Evolutionary conservation across 345 rosid genomes (phyloP).

Genomic region (Eucalyptus cladocalyx): DNA sequence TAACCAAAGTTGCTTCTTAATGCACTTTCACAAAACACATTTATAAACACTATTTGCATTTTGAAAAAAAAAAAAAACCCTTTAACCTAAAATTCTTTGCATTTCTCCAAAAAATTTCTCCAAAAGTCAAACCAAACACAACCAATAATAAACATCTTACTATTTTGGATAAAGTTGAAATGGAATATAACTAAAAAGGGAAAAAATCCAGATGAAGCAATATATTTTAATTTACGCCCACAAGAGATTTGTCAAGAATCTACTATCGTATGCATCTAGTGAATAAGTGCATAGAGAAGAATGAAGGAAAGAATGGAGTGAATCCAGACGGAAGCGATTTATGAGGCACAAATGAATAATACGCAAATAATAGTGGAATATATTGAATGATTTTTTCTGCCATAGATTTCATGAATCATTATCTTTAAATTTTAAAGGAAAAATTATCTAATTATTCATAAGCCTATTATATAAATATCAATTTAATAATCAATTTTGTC

Average conservation of each 20-base stretch:
- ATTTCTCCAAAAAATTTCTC: not conserved
- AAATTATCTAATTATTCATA: not conserved
- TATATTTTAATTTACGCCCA: not conserved
- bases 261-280: not conserved
- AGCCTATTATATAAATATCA: not conserved
- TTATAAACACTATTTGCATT: not conserved
- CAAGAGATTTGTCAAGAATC: not conserved
- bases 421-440: not conserved
- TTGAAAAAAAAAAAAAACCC: not conserved
- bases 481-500: not conserved
- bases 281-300: not conserved
- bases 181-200: not conserved
- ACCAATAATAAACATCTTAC: not conserved
- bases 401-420: not conserved
- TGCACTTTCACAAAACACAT: not conserved
- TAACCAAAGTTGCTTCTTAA: not conserved
- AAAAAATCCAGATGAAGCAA: not conserved
- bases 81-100: not conserved
- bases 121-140: not conserved
- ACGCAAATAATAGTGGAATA: not conserved
- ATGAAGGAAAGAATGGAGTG: not conserved
- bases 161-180: not conserved
- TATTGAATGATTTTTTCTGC: not conserved
- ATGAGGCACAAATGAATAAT: not conserved
- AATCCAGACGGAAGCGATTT: not conserved